Conservation (phyloP, 768 basidiomycete species). For the Daedalea quercina region DNA sequence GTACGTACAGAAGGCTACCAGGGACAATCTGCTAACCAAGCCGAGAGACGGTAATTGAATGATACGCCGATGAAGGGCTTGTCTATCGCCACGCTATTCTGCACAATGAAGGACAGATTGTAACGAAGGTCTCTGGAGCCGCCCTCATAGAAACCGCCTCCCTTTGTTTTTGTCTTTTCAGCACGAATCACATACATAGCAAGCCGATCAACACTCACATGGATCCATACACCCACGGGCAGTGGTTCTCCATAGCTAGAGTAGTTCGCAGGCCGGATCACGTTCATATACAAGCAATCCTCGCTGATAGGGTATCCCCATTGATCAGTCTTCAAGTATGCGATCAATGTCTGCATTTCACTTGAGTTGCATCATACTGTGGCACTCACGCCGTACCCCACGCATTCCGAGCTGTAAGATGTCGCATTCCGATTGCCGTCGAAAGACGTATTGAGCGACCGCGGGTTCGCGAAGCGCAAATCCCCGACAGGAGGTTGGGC, state of each 20-base stretch:
- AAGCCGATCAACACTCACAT: background rate
- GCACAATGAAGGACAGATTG: background rate
- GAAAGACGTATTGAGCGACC: background rate
- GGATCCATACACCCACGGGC: background rate
- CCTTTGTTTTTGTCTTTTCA: background rate
- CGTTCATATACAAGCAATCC: background rate
- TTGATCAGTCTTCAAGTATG: background rate
- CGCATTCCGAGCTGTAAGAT: background rate
- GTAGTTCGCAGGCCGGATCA: background rate
- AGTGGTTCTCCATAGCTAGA: background rate
- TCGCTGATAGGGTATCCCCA: background rate
- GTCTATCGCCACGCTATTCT: background rate
- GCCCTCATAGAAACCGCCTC: background rate
- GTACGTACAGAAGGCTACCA: background rate
- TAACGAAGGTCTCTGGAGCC: background rate
- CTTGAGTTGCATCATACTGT: no score
- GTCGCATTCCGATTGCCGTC: background rate
- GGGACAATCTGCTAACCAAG: background rate
- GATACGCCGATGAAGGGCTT: background rate
- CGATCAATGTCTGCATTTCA: background rate
- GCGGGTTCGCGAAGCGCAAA: background rate
- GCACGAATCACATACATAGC: background rate
- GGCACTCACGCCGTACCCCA: background rate
- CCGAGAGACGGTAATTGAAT: background rate
- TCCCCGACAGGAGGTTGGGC: background rate